Percentiles rank a stretch among this genome's conserved stretches.
Conservation (phyloP, 306 rosid genomes). For the Glycine tomentella region DNA sequence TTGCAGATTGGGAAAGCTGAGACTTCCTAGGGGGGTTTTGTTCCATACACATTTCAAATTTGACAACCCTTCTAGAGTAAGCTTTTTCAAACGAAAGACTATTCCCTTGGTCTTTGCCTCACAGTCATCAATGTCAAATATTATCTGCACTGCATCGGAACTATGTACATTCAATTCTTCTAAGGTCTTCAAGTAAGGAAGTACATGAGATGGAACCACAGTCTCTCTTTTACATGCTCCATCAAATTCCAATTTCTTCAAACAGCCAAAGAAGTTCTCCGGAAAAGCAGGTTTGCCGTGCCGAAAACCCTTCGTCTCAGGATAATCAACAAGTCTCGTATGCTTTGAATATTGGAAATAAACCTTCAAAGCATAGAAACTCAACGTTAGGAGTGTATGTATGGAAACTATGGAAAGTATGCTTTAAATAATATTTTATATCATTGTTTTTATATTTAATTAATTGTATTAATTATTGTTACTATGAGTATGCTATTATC, state of each 20-base stretch:
- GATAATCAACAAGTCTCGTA: neutral
- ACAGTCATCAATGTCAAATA: neutral
- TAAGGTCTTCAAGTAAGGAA: neutral
- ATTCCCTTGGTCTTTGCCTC: neutral
- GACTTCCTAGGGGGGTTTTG: neutral
- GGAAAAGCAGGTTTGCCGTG: too few relatives aligned
- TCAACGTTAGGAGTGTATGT: neutral
- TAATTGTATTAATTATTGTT: too few relatives aligned
- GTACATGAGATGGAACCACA: too few relatives aligned
- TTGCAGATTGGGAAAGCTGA: conserved; percentile 21
- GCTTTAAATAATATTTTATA: too few relatives aligned
- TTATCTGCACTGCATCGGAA: neutral
- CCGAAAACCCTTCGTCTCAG: neutral
- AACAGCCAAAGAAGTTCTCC: too few relatives aligned
- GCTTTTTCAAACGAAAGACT: neutral
- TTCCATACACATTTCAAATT: conserved; percentile 7
- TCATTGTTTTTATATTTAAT: too few relatives aligned
- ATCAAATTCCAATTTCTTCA: too few relatives aligned
- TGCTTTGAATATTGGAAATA: neutral
- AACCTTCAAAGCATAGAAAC: neutral
- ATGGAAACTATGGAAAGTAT: too few relatives aligned
- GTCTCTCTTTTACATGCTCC: too few relatives aligned
- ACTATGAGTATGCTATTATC: too few relatives aligned
- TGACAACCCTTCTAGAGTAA: neutral
- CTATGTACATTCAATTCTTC: neutral